Evolutionary conservation across 1,284 basidiomycete genomes (phyloP), one percentile per base, ranked within the genome.

Genomic region (Dichomitus squalens): DNA sequence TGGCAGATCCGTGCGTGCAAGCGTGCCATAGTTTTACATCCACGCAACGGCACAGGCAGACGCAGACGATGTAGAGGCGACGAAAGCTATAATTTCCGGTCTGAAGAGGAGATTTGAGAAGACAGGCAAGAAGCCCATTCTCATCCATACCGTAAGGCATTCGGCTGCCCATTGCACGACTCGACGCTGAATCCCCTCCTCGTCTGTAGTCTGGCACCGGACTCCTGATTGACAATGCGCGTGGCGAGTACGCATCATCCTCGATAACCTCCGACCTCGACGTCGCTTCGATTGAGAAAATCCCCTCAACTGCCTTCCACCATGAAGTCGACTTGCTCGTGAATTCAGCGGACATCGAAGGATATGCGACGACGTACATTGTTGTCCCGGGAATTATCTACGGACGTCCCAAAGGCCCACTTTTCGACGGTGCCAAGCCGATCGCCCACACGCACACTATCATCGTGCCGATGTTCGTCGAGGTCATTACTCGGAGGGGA

Each of bases 111-210:
- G 59, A 8, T 40, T 52, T 33, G n/a, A 53, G 6, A 36, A 51
- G n/a, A 53, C 48, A 1, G 59, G 59, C 6, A 54, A 56, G 7
- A 27, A 25, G 7, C 55, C 61, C 4, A 72, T 76, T 34, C 71
- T 79, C 36, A 80, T 83, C 44, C 76, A 82, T 62, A 80, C 79
- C 4, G 80, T 81, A 59, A 40, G n/a, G 75, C 67, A 27, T 27
- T 16, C 3, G 4, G 18, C 9, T 8, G n/a, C 29, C 21, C 29
- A 11, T 29, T n/a, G 8, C 16, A 8, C 7, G 38, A 16, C 4
- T 25, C 20, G 7, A 41, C 34, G 4, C 21, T 43, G 8, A 41
- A 21, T 20, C 20, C 3, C 20, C 21, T 18, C 14, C 20, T 8
- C 4, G 7, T 20, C 7, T 16, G 29, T 39, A 77, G 75, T 76